Evolutionary conservation across 225 moss, liverwort and hornwort species (phyloP), one percentile per base, ranked within the genome.

Genomic region (Climacium dendroides): DNA sequence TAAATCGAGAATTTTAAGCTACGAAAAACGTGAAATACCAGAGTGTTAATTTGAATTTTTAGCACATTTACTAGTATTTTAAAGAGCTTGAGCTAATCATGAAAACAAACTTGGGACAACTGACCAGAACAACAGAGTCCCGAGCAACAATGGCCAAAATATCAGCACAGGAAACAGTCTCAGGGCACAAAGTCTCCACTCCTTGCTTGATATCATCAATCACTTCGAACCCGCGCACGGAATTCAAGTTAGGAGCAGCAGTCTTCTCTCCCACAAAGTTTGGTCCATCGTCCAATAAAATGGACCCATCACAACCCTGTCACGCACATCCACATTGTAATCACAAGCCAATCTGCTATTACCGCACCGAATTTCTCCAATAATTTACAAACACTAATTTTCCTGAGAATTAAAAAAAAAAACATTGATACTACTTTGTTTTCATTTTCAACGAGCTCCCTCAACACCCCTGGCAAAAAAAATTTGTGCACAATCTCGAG

Each of bases 251-350:
- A 3, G 98, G 95, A 37, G 80, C 66, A 32, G 93, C 94, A 11
- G 91, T 88, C 91, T 97, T 96, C 95, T 98, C 98, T 65, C 96
- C 93, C 13, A 87, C 89, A 71, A 95, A 94, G 37, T 92, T 90
- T 52, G 94, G 92, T 45, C 92, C 88, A 57, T 94, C 94, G 66
- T 98, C 96, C 74, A 98, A 89, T 62, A 98, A 90, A 84, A 95
- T 77, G 39, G 96, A 98, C 28, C 94, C 98, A 86, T 98, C 97
- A 45, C 98, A 98, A 26, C 97, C 98, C 97, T 98, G 90, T 60
- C 52, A 48, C 76, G 41, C 91, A 39, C 23, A 85, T 53, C 70
- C 85, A 85, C 62, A 18, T 10, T 25, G 34, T 17, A 66, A 74
- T 65, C 58, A 71, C 50, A 77, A 69, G 23, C 35, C 69, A 55